Conservation (phyloP, 768 basidiomycete species). For the Inosperma sp. region DNA sequence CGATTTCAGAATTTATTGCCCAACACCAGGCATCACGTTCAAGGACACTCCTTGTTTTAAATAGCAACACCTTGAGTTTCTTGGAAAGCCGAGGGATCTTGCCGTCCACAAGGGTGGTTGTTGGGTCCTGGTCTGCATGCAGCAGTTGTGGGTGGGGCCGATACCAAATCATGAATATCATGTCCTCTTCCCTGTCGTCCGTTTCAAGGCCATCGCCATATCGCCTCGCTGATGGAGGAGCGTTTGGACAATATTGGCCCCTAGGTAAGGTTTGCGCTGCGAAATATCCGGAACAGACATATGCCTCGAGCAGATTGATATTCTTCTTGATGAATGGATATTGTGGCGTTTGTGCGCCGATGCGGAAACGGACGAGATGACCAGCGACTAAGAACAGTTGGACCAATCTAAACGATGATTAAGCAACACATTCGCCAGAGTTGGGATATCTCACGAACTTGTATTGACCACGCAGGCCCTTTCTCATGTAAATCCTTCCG, state of each 20-base stretch:
- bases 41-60: slow-evolving; percentile 73
- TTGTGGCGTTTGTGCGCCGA: slow-evolving; percentile 53
- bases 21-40: slow-evolving; percentile 96
- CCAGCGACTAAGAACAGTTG: slow-evolving; percentile 75
- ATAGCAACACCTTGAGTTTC: slow-evolving; percentile 59
- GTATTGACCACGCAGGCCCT: slow-evolving; percentile 71
- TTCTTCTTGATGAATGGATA: slow-evolving; percentile 52
- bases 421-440: background rate
- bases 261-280: slow-evolving; percentile 61
- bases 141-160: slow-evolving; percentile 36
- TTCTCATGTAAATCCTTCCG: slow-evolving; percentile 69
- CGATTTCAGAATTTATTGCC: slow-evolving; percentile 88
- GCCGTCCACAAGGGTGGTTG: slow-evolving; percentile 24
- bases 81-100: slow-evolving; percentile 49
- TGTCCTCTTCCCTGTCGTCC: slow-evolving; percentile 84
- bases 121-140: slow-evolving; percentile 26
- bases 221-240: slow-evolving; percentile 54
- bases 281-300: slow-evolving; percentile 83
- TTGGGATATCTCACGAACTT: slow-evolving; percentile 48
- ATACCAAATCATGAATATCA: slow-evolving; percentile 78
- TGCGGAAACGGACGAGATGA: slow-evolving; percentile 65
- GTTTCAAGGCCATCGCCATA: slow-evolving; percentile 90
- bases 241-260: slow-evolving; percentile 58
- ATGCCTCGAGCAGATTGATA: slow-evolving; percentile 66
- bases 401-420: slow-evolving; percentile 43